Base-by-base conservation (phyloP, 2,329 filamentous ascomycete genomes). In the Fusarium nelsonii region DNA sequence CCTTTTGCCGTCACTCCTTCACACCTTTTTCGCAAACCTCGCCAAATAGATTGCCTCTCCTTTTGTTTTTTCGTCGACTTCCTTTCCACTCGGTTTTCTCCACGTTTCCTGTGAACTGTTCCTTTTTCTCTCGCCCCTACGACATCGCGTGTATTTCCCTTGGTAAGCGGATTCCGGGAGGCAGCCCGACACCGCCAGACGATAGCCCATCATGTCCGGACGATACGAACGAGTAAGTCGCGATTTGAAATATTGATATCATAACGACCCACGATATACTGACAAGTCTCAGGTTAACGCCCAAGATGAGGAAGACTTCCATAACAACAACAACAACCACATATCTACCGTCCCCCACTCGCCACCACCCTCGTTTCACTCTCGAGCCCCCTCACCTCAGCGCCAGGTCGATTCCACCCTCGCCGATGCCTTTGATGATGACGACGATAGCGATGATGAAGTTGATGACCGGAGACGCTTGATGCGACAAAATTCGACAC, bases 341-440 rank as follows among this genome's bases (percentile, higher is more conserved):
- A 65, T 68, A 45, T 55, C 77, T 76, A 77, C 79, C 41, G 78
- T 84, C 66, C 87, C 87, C 39, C 85, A 82, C 78, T 91, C 89
- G 30, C 88, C 89, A 50, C 89, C 89, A 37, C 95, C 95, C 3
- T 97, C 95, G 2, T 98, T 97, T 80, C 93, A 90, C 78, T 97
- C 94, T 46, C 89, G 92, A 77, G 85, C 91, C 33, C 93, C 93
- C 81, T 81, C 84, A 84, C 79, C 73, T 49, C 80, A 78, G 56
- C 78, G 75, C 65, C 78, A 74, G 10, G 91, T 93, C 64, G 90
- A 97, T 74, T 86, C 91, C 65, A 91, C 92, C n/a, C 87, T 99
- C 15, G 93, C 92, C 73, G 95, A 98, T 77, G 94, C 96, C 1
- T 99, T 99, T 79, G 95, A 93, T 77, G 89, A 91, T 75, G 92